Base-by-base conservation (phyloP, 2,329 filamentous ascomycete genomes). In the Berkeleyomyces basicola region DNA sequence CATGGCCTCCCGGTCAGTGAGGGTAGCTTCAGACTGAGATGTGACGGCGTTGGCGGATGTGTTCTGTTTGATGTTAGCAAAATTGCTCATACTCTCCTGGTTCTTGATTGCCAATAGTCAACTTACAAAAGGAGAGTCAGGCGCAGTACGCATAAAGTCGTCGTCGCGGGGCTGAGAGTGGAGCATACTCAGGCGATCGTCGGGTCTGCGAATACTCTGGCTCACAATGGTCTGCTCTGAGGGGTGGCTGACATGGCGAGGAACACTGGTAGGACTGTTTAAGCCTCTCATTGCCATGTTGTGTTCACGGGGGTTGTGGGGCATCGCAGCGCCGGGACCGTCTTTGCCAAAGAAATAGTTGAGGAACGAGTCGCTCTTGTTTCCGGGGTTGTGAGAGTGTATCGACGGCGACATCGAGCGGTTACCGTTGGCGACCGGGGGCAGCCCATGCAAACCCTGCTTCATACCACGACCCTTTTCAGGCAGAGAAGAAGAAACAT, bases 311-410 rank as follows among this genome's bases (percentile, higher is more conserved):
- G 33, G 47, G 44, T 64, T 68, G 70, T 70, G 74, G 55, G 61
- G 59, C 46, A 69, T 68, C 36, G 82, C 78, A 42, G 49, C 36
- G 37, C 63, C 63, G 33, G 63, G 63, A 57, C 88, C 88, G 66
- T 99, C 93, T 72, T 99, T 97, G 69, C 93, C 91, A 70, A 99
- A 99, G 75, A 99, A 99, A 74, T 99, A 99, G 74, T 92, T 97
- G 66, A 99, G 74, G 78, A 99, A 99, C 0, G 90, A 95, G 74
- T 99, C 93, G 63, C 79, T 79, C 66, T 87, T 80, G 61, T 80
- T 79, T 37, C 82, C 78, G 9, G 85, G 84, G 51, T 85, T 86
- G 40, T 75, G 75, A 43, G 82, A 78, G 61, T 86, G 78, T 49
- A 92, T 76, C 37, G 86, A 82, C 14, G 92, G 92, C 31, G 91